Conservation (phyloP, 768 basidiomycete species). For the Termitomyces sp. region DNA sequence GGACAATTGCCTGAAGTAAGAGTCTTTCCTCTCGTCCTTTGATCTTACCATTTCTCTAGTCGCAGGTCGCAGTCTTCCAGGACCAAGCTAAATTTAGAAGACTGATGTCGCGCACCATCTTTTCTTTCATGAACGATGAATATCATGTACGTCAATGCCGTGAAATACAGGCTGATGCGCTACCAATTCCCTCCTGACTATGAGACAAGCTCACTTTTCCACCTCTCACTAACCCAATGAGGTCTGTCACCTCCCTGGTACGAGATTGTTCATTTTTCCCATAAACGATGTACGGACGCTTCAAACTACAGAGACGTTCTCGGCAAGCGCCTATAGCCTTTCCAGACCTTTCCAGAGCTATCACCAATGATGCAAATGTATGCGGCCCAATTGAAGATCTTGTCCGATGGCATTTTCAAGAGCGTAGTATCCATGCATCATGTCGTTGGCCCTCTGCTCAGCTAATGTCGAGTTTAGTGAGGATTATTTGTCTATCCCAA, state of each 20-base stretch:
- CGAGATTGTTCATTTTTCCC: background rate
- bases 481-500: background rate
- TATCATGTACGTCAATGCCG: background rate
- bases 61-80: background rate
- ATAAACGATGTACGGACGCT: background rate
- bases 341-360: background rate
- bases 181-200: background rate
- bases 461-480: background rate
- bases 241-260: background rate
- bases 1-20: background rate
- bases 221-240: background rate
- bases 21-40: background rate
- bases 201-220: background rate
- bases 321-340: background rate
- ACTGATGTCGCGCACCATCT: background rate
- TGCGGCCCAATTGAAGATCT: background rate
- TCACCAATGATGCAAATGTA: background rate
- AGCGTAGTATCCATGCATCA: background rate
- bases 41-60: background rate
- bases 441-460: background rate
- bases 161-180: background rate
- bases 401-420: background rate
- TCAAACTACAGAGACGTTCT: background rate
- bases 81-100: background rate
- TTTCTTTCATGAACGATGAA: background rate